These are phyloP conservation scores for Scedosporium minutisporum DNA, from an alignment of 2,329 filamentous ascomycete species.

Conservation along the genomic window DNA sequence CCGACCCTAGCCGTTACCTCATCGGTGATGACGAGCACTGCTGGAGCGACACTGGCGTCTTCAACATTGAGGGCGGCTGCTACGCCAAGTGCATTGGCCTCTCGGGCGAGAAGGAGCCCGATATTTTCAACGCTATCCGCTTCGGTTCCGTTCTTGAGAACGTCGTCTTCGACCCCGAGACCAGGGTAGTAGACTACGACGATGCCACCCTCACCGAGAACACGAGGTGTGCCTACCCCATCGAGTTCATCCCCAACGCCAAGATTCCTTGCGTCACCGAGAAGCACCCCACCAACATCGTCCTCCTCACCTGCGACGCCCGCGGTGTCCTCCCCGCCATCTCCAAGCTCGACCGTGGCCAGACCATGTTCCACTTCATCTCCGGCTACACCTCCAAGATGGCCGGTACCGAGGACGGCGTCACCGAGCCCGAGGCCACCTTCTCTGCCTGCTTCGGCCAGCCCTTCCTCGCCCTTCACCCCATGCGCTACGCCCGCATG, in stretches of 20 bases:
- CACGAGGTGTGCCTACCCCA: slow-evolving; percentile 93
- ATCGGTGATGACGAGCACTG: slow-evolving; percentile 99
- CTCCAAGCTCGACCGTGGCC: slow-evolving; percentile 86
- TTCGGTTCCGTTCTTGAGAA: slow-evolving; percentile 98
- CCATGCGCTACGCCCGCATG: slow-evolving; percentile 99
- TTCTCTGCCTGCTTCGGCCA: slow-evolving; percentile 99
- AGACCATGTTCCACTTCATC: slow-evolving; percentile 99
- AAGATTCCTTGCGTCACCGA: slow-evolving; percentile 91
- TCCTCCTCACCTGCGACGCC: slow-evolving; percentile 95
- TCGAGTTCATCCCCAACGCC: slow-evolving; percentile 97
- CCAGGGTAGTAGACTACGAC: slow-evolving; percentile 89
- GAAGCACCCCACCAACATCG: slow-evolving; percentile 91
- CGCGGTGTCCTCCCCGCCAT: slow-evolving; percentile 95
- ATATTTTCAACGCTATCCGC: slow-evolving; percentile 91
- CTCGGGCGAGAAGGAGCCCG: slow-evolving; percentile 96
- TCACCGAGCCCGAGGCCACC: slow-evolving; percentile 94
- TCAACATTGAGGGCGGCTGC: slow-evolving; percentile 99
- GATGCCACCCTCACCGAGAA: slow-evolving; percentile 94
- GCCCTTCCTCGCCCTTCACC: slow-evolving; percentile 96
- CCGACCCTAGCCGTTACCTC: slow-evolving; percentile 88
- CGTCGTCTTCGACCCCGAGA: slow-evolving; percentile 89
- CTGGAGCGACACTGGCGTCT: slow-evolving; percentile 93
- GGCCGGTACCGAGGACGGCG: slow-evolving; percentile 95
- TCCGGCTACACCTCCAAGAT: slow-evolving; percentile 99
- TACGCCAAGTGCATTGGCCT: slow-evolving; percentile 98